Evolutionary conservation across 345 rosid genomes (phyloP).

Genomic region (Brassica incana): DNA sequence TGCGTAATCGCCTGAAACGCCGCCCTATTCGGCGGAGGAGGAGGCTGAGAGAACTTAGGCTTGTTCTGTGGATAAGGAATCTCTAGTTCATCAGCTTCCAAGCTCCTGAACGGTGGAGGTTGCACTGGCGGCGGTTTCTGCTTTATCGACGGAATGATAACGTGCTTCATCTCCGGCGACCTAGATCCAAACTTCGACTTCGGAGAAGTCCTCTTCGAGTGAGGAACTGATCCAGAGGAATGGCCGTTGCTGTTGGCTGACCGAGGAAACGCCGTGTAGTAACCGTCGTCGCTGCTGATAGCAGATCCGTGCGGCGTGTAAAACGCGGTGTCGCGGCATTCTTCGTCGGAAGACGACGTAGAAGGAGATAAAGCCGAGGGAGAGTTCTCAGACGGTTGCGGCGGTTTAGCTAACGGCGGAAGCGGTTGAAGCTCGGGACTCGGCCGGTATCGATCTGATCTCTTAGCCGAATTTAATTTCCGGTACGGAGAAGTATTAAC

Average conservation of each 20-base stretch:
- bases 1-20: slow-evolving; percentile 66
- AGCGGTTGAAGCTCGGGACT: slow-evolving; percentile 96
- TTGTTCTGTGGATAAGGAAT: slow-evolving; percentile 44
- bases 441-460: slow-evolving; percentile 87
- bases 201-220: slow-evolving; percentile 84
- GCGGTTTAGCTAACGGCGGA: slow-evolving; percentile 68
- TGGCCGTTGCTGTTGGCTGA: slow-evolving; percentile 34
- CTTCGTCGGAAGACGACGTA: slow-evolving; percentile 59
- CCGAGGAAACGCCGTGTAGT: slow-evolving; percentile 57
- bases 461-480: slow-evolving; percentile 58
- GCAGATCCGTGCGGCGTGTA: slow-evolving; percentile 81
- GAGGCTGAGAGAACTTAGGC: slow-evolving; percentile 73
- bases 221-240: slow-evolving; percentile 52
- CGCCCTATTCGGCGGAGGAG: slow-evolving; percentile 89
- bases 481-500: slow-evolving; percentile 70
- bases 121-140: slow-evolving; percentile 32
- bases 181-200: slow-evolving; percentile 51
- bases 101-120: not conserved
- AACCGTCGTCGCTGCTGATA: slow-evolving; percentile 65
- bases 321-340: slow-evolving; percentile 60
- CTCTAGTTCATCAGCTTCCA: slow-evolving; percentile 27
- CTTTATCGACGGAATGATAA: slow-evolving; percentile 75
- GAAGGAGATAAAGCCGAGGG: slow-evolving; percentile 49
- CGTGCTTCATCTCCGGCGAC: slow-evolving; percentile 94
- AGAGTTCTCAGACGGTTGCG: slow-evolving; percentile 49